Conservation (phyloP, 352 stramenopile genomes). For the Albugo laibachii region DNA sequence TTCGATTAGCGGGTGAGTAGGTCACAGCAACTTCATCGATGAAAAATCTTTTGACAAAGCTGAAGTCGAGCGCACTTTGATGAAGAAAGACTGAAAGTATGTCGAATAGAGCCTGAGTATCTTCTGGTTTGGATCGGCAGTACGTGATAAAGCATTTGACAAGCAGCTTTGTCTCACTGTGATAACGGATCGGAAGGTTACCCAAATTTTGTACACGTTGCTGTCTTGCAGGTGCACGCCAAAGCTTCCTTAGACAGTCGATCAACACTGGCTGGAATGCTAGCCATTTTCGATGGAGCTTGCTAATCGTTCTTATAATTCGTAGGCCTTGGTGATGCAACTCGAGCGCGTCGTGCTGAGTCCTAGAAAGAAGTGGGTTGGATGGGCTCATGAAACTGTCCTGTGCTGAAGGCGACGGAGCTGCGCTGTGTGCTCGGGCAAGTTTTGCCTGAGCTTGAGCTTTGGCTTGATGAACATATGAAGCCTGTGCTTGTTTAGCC, state of each 20-base stretch:
- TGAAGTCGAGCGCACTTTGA: slow-evolving; percentile 85
- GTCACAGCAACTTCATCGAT: slow-evolving; percentile 55
- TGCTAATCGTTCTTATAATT: slow-evolving; percentile 81
- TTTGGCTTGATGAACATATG: slow-evolving; percentile 73
- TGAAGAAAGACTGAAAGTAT: slow-evolving; percentile 90
- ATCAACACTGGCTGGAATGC: slow-evolving; percentile 75
- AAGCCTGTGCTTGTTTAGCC: slow-evolving; percentile 77
- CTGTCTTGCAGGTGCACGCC: slow-evolving; percentile 71
- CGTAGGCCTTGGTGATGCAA: slow-evolving; percentile 87
- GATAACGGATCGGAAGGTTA: slow-evolving; percentile 77
- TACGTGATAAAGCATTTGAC: slow-evolving; percentile 92
- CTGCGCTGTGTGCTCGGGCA: slow-evolving; percentile 42
- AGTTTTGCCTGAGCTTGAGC: slow-evolving; percentile 76
- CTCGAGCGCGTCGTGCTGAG: slow-evolving; percentile 81
- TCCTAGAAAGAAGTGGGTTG: slow-evolving; percentile 46
- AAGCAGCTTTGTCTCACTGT: slow-evolving; percentile 88
- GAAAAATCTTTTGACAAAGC: slow-evolving; percentile 84
- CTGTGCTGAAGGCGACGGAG: slow-evolving; percentile 14
- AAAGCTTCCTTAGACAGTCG: slow-evolving; percentile 87
- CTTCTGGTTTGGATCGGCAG: slow-evolving; percentile 77
- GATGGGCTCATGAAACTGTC: slow-evolving; percentile 5
- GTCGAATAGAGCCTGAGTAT: slow-evolving; percentile 92
- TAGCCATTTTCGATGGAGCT: slow-evolving; percentile 82
- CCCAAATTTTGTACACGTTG: slow-evolving; percentile 54
- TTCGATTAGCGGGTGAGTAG: slow-evolving; percentile 50